Base-by-base conservation (phyloP, 108 stramenopile genomes). In the Cyclotella sp. region DNA sequence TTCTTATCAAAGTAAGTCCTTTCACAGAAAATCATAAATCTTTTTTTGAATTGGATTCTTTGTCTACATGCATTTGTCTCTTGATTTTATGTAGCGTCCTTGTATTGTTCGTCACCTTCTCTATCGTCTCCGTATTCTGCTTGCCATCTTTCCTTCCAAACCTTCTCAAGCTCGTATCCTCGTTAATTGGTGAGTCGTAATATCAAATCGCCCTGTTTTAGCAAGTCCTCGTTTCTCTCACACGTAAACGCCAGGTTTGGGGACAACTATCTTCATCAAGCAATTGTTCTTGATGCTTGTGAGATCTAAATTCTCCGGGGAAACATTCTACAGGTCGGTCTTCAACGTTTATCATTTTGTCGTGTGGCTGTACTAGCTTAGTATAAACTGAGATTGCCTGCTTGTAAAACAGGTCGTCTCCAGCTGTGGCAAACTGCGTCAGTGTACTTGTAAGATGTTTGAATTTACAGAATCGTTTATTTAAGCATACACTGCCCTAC, bases 341-440 rank as follows among this genome's bases (percentile, higher is more conserved):
- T 45, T 22, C 14, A 2, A 27, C 21, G 27, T 6, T 41, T 41
- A 11, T 47, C 11, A 46, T 24, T 3, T 60, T 6, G n/a, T 30
- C 18, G 15, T 21, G 24, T 28, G 27, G 24, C 11, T 24, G 24
- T n/a, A 12, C 11, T 30, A 34, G 15, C 24, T 2, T 68, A 15
- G 44, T 15, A 42, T 29, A 2, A 46, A 72, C 43, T 44, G 70
- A 24, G 45, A 24, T 21, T 60, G 44, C 27, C 16, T 39, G 16
- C 27, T 28, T 1, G 26, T 47, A 27, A 27, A 49, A 28, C 18
- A 61, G 75, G 41, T 29, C 76, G 7, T 43, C 57, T 22, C 76
- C 76, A 45, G 76, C 76, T 13, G 76, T 44, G 43, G 67, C 76
- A 0, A 77, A 77, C 22, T 51, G 54, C 47, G 41, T 69, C 34